phyloP scores from a whole-genome alignment of 768 basidiomycete genomes.

The Calocybe indica region DNA sequence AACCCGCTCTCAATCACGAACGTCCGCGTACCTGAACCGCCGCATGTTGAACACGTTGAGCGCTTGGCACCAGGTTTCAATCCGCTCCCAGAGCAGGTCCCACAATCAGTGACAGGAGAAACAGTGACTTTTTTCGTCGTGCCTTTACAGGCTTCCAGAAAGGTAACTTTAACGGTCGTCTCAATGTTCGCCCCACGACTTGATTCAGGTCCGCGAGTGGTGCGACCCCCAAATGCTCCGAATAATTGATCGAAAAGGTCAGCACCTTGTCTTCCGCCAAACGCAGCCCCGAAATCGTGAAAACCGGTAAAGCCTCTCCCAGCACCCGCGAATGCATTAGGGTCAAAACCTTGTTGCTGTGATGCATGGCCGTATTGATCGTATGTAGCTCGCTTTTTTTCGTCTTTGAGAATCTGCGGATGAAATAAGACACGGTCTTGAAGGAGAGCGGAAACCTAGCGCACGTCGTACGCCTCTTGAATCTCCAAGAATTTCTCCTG shows the following conservation, averaged over 20 bases:
- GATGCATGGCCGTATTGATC: constrained; percentile 93
- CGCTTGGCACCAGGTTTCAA: constrained; percentile 83
- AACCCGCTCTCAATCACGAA: constrained; percentile 92
- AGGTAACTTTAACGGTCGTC: constrained; percentile 65
- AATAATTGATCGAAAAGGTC: constrained; percentile 89
- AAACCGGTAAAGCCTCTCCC: constrained; percentile 66
- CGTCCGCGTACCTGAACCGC: constrained; percentile 82
- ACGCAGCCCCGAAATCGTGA: constrained; percentile 59
- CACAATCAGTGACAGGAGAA: constrained; percentile 79
- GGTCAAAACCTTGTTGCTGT: constrained; percentile 91
- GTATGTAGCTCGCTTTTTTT: constrained; percentile 85
- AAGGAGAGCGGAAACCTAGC: constrained; percentile 9
- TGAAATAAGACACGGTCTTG: constrained; percentile 9
- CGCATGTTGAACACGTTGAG: constrained; percentile 71
- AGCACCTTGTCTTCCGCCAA: constrained; percentile 41
- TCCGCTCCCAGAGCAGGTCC: constrained; percentile 80
- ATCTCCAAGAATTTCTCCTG: constrained; percentile 95
- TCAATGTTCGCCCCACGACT: constrained; percentile 80
- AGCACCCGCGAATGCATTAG: constrained; percentile 62
- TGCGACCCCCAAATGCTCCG: constrained; percentile 50
- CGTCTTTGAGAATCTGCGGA: constrained; percentile 83
- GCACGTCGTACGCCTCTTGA: constrained; percentile 93
- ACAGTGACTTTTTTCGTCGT: constrained; percentile 68
- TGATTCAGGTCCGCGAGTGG: constrained; percentile 37
- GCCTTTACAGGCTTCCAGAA: constrained; percentile 96